Conservation (phyloP, 495 filamentous ascomycete genomes). For the Xylaria telfairii region DNA sequence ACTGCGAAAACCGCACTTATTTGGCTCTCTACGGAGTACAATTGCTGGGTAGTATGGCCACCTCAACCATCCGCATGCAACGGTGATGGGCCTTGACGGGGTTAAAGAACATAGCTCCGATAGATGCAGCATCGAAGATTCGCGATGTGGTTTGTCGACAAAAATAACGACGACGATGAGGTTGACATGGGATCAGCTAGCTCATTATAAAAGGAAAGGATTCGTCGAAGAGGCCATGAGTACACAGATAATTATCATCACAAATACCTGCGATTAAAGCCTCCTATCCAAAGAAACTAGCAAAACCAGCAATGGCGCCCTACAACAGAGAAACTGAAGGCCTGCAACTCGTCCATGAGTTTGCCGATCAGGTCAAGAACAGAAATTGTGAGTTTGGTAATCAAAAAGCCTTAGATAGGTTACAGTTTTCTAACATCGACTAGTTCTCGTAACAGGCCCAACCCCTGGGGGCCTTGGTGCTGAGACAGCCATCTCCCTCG, state of each 20-base stretch:
- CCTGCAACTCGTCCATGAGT: constrained; percentile 42
- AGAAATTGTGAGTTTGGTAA: constrained; percentile 42
- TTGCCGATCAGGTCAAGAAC: constrained; percentile 46
- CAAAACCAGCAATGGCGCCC: constrained; percentile 29
- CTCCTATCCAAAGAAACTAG: not conserved
- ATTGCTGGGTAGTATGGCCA: not conserved
- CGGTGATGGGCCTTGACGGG: not conserved
- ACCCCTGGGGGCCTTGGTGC: constrained; percentile 55
- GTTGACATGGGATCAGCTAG: not conserved
- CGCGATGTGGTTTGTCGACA: not conserved
- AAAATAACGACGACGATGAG: not conserved
- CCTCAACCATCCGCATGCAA: not conserved
- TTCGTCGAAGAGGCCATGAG: not conserved
- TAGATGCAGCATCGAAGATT: not conserved
- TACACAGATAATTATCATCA: not conserved
- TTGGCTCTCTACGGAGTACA: not conserved
- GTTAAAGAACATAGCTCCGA: constrained; percentile 10
- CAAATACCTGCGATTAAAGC: not conserved
- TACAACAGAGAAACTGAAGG: constrained; percentile 41
- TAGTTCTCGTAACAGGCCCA: constrained; percentile 57
- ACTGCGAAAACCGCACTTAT: not conserved
- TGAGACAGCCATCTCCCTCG: constrained; percentile 52
- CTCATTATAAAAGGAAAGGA: constrained; percentile 5
- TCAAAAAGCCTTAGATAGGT: too few relatives aligned
- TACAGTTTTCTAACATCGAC: not conserved